These are phyloP conservation scores for Peribolospora kevripleyi DNA, from an alignment of 768 basidiomycete species.

Conservation along the genomic window DNA sequence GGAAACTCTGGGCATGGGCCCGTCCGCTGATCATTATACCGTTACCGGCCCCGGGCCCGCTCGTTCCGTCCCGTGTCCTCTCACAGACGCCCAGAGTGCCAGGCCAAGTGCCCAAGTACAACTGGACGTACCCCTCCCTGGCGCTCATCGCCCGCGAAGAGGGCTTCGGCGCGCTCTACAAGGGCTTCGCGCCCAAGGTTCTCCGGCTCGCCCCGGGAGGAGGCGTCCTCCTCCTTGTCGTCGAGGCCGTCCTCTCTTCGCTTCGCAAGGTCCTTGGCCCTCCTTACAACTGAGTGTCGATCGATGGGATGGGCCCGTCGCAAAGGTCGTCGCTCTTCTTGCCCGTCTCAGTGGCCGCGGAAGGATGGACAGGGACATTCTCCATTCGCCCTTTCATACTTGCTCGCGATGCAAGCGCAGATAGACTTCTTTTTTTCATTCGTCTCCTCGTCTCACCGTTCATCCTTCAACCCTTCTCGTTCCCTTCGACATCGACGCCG, in stretches of 20 bases:
- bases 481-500: too few species aligned
- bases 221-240: constrained; percentile 78
- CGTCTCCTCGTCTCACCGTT: too few species aligned
- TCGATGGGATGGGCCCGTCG: too few species aligned
- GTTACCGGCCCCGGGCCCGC: neutral
- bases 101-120: constrained; percentile 62
- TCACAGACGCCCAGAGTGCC: constrained; percentile 27
- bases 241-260: constrained; percentile 53
- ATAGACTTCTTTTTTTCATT: too few species aligned
- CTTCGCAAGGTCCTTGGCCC: constrained; percentile 46
- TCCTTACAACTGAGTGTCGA: constrained; percentile 24
- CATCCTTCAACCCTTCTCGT: too few species aligned
- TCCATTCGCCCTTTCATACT: too few species aligned
- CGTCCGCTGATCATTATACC: constrained; percentile 8
- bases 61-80: neutral
- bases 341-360: too few species aligned
- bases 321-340: too few species aligned
- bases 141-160: constrained; percentile 64
- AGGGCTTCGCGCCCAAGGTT: constrained; percentile 88
- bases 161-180: constrained; percentile 63
- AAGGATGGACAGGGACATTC: too few species aligned
- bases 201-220: constrained; percentile 85
- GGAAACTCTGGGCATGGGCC: neutral
- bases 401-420: too few species aligned
- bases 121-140: constrained; percentile 84